These are phyloP conservation scores for Xylaria sp. DNA, from an alignment of 2,329 filamentous ascomycete genomes.

Conservation along the genomic window DNA sequence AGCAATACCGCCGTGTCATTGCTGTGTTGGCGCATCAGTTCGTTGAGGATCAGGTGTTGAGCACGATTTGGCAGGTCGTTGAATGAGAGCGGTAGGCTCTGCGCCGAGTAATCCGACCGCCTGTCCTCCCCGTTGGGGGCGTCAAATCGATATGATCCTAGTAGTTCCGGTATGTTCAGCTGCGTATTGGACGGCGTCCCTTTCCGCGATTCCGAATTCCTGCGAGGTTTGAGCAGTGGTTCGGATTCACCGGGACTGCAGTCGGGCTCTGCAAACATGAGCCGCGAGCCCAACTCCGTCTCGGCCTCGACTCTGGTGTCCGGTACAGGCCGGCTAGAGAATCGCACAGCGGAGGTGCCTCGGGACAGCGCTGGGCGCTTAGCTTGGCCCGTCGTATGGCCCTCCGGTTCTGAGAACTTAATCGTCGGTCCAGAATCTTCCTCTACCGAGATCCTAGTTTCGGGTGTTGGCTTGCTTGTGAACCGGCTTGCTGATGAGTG, in stretches of 20 bases:
- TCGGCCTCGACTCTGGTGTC: slow-evolving; percentile 62
- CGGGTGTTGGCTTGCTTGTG: slow-evolving; percentile 72
- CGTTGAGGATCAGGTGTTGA: slow-evolving; percentile 85
- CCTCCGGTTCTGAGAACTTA: slow-evolving; percentile 66
- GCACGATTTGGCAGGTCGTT: slow-evolving; percentile 84
- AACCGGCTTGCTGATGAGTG: slow-evolving; percentile 65
- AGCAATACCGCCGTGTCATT: slow-evolving; percentile 75
- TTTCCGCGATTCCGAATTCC: slow-evolving; percentile 41
- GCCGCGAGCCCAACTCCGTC: slow-evolving; percentile 59
- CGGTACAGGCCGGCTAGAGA: slow-evolving; percentile 65
- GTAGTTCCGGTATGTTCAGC: slow-evolving; percentile 48
- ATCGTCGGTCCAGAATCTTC: slow-evolving; percentile 71
- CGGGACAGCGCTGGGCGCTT: slow-evolving; percentile 44
- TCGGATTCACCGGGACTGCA: slow-evolving; percentile 41
- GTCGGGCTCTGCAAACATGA: slow-evolving; percentile 61
- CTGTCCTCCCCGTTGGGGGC: slow-evolving; percentile 28
- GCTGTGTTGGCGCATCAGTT: slow-evolving; percentile 73
- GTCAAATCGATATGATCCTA: slow-evolving; percentile 43
- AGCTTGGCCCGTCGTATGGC: slow-evolving; percentile 33
- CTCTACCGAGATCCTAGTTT: slow-evolving; percentile 66
- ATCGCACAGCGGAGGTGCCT: slow-evolving; percentile 56
- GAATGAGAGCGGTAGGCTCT: slow-evolving; percentile 73
- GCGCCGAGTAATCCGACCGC: slow-evolving; percentile 54
- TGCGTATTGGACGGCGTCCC: slow-evolving; percentile 40
- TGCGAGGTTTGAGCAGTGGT: slow-evolving; percentile 42